Conservation (phyloP, 2,329 filamentous ascomycete genomes). For the Alternaria metachromatica region DNA sequence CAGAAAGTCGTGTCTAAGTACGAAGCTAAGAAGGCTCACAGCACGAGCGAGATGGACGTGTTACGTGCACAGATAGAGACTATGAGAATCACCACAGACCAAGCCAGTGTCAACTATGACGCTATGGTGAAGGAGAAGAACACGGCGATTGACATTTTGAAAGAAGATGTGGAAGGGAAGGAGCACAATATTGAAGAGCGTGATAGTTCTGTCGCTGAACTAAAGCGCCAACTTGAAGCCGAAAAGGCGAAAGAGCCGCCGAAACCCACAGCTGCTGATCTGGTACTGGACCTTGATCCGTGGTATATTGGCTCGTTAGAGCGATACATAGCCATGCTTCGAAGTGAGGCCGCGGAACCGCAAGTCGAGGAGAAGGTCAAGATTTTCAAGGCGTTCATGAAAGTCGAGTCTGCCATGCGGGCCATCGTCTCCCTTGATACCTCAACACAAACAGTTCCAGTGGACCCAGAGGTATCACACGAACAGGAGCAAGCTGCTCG, state of each 20-base stretch:
- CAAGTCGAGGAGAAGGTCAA: conserved; percentile 61
- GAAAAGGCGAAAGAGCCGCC: conserved; percentile 32
- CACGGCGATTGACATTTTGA: conserved; percentile 38
- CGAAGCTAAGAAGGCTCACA: conserved; percentile 25
- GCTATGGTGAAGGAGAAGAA: conserved; percentile 36
- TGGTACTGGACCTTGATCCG: conserved; percentile 62
- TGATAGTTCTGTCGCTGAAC: conserved; percentile 2
- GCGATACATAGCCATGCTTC: conserved; percentile 62
- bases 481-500: conserved; percentile 1
- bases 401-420: conserved; percentile 39
- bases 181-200: conserved; percentile 12
- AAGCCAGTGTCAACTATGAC: conserved; percentile 32
- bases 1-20: conserved; percentile 26
- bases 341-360: conserved; percentile 55
- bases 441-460: conserved; percentile 24
- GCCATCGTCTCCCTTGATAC: conserved; percentile 54
- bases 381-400: conserved; percentile 59
- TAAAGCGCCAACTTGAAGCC: conserved; percentile 20
- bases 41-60: conserved; percentile 21
- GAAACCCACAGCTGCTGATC: conserved; percentile 37
- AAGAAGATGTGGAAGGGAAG: conserved; percentile 44
- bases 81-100: conserved; percentile 21
- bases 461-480: conserved; percentile 4
- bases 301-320: conserved; percentile 64
- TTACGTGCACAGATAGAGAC: conserved; percentile 31